Base-by-base conservation (phyloP, 495 filamentous ascomycete genomes). In the Lasiosphaeria ovina region DNA sequence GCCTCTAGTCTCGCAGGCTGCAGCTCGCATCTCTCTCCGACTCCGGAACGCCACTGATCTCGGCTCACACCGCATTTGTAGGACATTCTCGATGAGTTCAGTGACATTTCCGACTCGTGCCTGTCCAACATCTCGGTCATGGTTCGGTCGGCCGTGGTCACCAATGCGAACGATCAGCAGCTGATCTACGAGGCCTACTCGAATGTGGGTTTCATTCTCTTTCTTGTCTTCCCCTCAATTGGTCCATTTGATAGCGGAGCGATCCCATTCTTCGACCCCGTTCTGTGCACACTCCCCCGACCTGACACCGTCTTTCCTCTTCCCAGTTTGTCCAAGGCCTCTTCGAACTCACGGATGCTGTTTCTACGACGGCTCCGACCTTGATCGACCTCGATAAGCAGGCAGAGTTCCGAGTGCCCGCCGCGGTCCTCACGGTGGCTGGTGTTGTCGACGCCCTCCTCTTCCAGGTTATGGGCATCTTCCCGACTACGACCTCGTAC, bases 111-210 rank as follows among this genome's bases (percentile, higher is more conserved):
- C 14, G 64, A 66, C 35, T 66, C 64, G 5, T 66, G 60, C 40
- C 60, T 66, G 3, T 62, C 64, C 56, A 66, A 62, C 57, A 62
- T 66, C 50, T 66, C 64, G 16, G 60, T 66, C 53, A 66, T 66
- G 64, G 55, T 66, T 34, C 64, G 64, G 14, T 66, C 64, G 10
- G 50, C 57, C 11, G 57, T 62, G 17, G 48, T 66, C 17, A 66
- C 60, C 3, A 51, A 54, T 11, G 57, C 50, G 35, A 33, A 8
- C 16, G 57, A 66, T 14, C 64, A 66, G 51, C 64, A 66, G 56
- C 49, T 60, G 24, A 33, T 66, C 14, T 66, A 66, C 48, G 64
- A 66, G 49, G 56, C 60, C 11, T 66, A 66, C 54, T 66, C 64
- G 10, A 62, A 66, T 40, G 60, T 66, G 16, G 44, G 60, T 57